Percentiles rank a stretch among this genome's conserved stretches.
Conservation (phyloP, 2,329 filamentous ascomycete genomes). For the Fusarium fujikuroi region DNA sequence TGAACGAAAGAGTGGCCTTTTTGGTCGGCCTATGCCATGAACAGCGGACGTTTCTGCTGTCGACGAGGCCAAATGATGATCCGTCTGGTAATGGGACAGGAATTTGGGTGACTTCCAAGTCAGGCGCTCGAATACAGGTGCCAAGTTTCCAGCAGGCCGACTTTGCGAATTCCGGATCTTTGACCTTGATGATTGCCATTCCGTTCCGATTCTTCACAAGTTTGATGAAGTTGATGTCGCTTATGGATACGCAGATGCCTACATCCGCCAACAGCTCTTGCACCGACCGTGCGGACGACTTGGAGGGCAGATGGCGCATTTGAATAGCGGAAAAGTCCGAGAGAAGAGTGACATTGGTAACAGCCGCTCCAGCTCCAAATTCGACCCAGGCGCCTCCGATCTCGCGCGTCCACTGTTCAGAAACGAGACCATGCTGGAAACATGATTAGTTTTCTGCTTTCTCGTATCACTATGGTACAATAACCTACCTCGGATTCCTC, state of each 20-base stretch:
- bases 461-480: background rate
- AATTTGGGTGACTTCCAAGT: background rate
- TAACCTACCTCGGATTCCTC: background rate
- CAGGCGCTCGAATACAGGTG: background rate
- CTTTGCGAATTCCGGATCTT: conserved; percentile 18
- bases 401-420: conserved; percentile 12
- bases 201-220: background rate
- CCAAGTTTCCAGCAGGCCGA: background rate
- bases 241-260: background rate
- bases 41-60: conserved; percentile 49
- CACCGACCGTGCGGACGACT: conserved; percentile 34
- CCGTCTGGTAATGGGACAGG: conserved; percentile 36
- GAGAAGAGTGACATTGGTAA: conserved; percentile 45
- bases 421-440: background rate
- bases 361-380: conserved; percentile 48
- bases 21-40: conserved; percentile 51
- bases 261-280: conserved; percentile 26
- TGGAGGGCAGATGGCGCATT: conserved; percentile 44
- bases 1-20: conserved; percentile 47
- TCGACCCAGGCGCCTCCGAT: conserved; percentile 44
- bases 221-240: background rate
- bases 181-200: conserved; percentile 7
- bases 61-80: conserved; percentile 46
- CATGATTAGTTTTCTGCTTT: background rate
- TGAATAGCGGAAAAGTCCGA: conserved; percentile 53